Evolutionary conservation across 78 protist genomes (phyloP).

Genomic region (Dictyostelium brefeldianum): DNA sequence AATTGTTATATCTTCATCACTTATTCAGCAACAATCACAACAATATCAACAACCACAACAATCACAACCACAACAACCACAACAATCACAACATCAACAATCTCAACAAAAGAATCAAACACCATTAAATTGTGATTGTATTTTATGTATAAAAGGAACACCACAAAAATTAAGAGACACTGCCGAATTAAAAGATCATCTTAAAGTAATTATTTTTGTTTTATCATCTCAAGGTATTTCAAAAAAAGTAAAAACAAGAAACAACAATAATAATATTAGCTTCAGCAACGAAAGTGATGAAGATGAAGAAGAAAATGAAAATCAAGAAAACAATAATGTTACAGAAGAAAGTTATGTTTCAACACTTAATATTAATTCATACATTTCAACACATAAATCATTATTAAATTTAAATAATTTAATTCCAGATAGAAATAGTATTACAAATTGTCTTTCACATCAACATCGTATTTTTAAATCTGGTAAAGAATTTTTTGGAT

Average conservation of each 20-base stretch:
- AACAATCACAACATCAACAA: not conserved
- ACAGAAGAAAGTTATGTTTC: not conserved
- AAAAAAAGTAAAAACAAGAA: not conserved
- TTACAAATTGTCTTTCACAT: constrained; percentile 5
- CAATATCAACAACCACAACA: not conserved
- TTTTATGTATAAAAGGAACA: constrained; percentile 1
- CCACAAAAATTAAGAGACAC: constrained; percentile 1
- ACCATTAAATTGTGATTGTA: not conserved
- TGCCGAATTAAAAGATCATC: constrained; percentile 5
- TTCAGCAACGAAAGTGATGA: not conserved
- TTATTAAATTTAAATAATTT: constrained; percentile 9
- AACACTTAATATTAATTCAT: not conserved
- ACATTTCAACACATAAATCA: not conserved
- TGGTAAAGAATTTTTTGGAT: not conserved
- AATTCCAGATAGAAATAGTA: constrained; percentile 9
- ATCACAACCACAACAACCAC: not conserved
- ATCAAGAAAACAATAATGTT: not conserved
- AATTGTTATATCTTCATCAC: not conserved
- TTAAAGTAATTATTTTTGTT: not conserved
- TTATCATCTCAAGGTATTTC: not conserved
- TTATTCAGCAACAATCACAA: not conserved
- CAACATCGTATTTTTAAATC: constrained; percentile 12
- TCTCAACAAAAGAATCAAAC: not conserved
- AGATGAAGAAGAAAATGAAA: not conserved
- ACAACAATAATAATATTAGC: not conserved